Evolutionary conservation across 1,284 basidiomycete species (phyloP).

Genomic region (Heterobasidion occidentale): DNA sequence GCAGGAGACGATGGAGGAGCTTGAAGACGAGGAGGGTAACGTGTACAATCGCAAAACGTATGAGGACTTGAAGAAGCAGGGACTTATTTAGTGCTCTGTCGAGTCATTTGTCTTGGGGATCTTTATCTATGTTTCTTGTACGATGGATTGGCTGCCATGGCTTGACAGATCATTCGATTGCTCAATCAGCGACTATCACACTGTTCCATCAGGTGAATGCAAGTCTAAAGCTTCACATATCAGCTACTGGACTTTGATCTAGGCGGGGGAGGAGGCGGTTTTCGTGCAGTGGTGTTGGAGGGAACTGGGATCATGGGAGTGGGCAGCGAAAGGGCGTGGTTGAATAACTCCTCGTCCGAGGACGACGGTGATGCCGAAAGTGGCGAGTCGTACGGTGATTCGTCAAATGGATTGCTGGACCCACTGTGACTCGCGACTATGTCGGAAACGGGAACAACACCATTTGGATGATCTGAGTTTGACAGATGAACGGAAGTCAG

Average conservation of each 20-base stretch:
- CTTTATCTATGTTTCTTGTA: not conserved
- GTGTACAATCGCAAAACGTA: conserved; percentile 91
- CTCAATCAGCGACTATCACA: too few relatives aligned
- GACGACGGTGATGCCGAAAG: conserved; percentile 67
- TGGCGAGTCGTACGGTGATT: conserved; percentile 54
- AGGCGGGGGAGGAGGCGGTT: conserved; percentile 20
- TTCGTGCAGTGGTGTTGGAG: conserved; percentile 20
- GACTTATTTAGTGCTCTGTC: conserved; percentile 50
- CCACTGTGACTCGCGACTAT: conserved; percentile 26
- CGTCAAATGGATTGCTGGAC: conserved; percentile 61
- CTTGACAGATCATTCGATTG: not conserved
- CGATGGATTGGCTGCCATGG: not conserved
- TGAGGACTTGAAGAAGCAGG: conserved; percentile 88
- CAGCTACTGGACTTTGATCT: conserved; percentile 1
- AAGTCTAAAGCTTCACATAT: not conserved
- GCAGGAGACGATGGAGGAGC: conserved; percentile 92
- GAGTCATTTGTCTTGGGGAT: not conserved
- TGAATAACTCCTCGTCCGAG: conserved; percentile 77
- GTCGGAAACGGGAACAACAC: conserved; percentile 46
- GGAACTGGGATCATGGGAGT: conserved; percentile 44
- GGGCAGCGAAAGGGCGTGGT: conserved; percentile 56
- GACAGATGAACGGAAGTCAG: not conserved
- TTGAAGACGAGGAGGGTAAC: conserved; percentile 95
- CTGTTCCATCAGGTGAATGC: too few relatives aligned
- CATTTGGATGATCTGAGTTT: conserved; percentile 51